Percentiles rank a stretch among this genome's conserved stretches.
phyloP scores from a whole-genome alignment of 1,139 yeast genomes.

The Lodderomyces theae region DNA sequence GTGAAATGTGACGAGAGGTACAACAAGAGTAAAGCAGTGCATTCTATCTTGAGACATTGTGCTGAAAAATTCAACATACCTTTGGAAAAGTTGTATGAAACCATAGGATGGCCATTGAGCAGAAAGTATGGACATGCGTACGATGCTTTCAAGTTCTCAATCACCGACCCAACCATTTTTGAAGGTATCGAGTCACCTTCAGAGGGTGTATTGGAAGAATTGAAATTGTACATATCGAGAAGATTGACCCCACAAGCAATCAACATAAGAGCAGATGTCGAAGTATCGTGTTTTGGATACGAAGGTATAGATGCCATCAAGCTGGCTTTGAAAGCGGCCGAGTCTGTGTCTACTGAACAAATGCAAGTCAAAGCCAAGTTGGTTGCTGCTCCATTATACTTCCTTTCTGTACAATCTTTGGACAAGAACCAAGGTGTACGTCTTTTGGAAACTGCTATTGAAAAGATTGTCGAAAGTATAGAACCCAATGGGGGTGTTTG shows the following conservation, averaged over 20 bases:
- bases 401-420: conserved; percentile 86
- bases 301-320: conserved; percentile 98
- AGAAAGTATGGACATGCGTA: conserved; percentile 95
- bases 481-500: conserved; percentile 79
- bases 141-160: conserved; percentile 95
- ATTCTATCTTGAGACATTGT: conserved; percentile 94
- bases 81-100: conserved; percentile 78
- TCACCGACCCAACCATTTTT: conserved; percentile 87
- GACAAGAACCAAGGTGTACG: conserved; percentile 89
- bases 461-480: conserved; percentile 67
- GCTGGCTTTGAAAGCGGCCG: conserved; percentile 84
- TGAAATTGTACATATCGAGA: conserved; percentile 81
- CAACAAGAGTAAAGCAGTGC: conserved; percentile 95
- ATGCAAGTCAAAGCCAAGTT: conserved; percentile 87
- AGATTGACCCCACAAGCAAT: conserved; percentile 97
- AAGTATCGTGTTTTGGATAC: conserved; percentile 94
- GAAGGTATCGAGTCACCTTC: conserved; percentile 77
- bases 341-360: conserved; percentile 75
- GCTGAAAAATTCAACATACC: conserved; percentile 94
- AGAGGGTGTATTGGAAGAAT: conserved; percentile 70
- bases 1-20: conserved; percentile 97
- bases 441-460: conserved; percentile 74
- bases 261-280: conserved; percentile 96
- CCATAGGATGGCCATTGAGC: conserved; percentile 97
- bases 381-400: conserved; percentile 97